Evolutionary conservation across 371 early-diverging fungal genomes (phyloP).

Genomic region (Gilbertella persicaria): DNA sequence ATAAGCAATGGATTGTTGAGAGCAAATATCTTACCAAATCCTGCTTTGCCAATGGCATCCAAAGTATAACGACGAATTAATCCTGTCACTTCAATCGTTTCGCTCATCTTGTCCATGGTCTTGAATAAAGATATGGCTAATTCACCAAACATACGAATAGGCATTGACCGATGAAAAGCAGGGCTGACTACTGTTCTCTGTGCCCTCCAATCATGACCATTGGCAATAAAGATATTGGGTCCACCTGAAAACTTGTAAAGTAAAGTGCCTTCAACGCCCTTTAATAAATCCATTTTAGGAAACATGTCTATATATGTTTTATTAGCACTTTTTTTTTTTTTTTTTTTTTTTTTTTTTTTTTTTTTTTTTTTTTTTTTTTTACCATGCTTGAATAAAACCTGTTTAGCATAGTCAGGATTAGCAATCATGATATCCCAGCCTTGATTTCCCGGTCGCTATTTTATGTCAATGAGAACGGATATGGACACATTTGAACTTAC

Average conservation of each 20-base stretch:
- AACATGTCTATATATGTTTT: not conserved
- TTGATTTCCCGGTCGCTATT: not conserved
- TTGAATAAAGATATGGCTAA: constrained; percentile 21
- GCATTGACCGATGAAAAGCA: constrained; percentile 45
- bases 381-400: constrained; percentile 14
- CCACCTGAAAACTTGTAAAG: not conserved
- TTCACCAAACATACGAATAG: constrained; percentile 32
- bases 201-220: constrained; percentile 5
- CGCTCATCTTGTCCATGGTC: constrained; percentile 13
- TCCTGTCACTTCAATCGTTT: constrained; percentile 15
- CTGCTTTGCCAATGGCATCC: constrained; percentile 39
- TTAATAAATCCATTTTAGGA: constrained; percentile 6
- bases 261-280: not conserved
- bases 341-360: no score
- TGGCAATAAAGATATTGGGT: constrained; percentile 2
- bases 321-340: not conserved
- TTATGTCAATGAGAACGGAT: not conserved
- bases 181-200: constrained; percentile 31
- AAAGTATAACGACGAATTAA: constrained; percentile 32
- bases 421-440: constrained; percentile 12
- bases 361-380: not conserved
- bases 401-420: constrained; percentile 7
- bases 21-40: constrained; percentile 25
- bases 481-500: not conserved
- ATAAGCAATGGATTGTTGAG: not conserved